Evolutionary conservation across 441 rosid species (phyloP), one percentile per base, ranked within the genome.

Genomic region (Corymbia citriodora): DNA sequence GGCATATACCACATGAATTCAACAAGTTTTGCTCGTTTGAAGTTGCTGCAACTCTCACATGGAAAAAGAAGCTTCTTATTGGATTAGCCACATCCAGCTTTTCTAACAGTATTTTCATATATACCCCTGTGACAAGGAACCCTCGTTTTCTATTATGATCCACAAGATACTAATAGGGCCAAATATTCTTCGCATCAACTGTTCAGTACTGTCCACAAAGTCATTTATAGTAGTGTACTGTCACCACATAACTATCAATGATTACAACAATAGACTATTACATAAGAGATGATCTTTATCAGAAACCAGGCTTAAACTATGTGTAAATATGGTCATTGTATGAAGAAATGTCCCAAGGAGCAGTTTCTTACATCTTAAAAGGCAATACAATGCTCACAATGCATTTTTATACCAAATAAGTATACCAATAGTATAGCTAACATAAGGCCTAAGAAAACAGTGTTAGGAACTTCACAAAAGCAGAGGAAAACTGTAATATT

Each of bases 401-500:
- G 33, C 70, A 29, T 29, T 63, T 63, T 63, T 63, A 63, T 29
- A 27, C 33, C 18, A 27, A 29, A 13, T 63, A 0, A 7, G 33
- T 27, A 29, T 13, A 27, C 70, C 70, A 29, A 27, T 23, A 29
- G 33, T 63, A 31, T 63, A 63, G 33, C 17, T 13, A 15, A 63
- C 59, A 27, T 13, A 29, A 3, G 13, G 70, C 33, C 70, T 13
- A 61, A 7, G 2, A 29, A 29, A 63, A 63, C 18, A 29, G 3
- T 3, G 4, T 1, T 65, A 65, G 19, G 70, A 63, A 63, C 72
- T 7, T n/a, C 33, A 61, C 18, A 29, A 65, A 65, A 29, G 10
- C 5, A 7, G 1, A n/a, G 14, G 14, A 65, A 65, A 4, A 63
- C 70, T 0, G 0, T 63, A 29, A 3, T n/a, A 14, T n/a, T 3